These are phyloP conservation scores for Ogataea paradorogensis DNA, from an alignment of 805 yeast species.

Conservation along the genomic window DNA sequence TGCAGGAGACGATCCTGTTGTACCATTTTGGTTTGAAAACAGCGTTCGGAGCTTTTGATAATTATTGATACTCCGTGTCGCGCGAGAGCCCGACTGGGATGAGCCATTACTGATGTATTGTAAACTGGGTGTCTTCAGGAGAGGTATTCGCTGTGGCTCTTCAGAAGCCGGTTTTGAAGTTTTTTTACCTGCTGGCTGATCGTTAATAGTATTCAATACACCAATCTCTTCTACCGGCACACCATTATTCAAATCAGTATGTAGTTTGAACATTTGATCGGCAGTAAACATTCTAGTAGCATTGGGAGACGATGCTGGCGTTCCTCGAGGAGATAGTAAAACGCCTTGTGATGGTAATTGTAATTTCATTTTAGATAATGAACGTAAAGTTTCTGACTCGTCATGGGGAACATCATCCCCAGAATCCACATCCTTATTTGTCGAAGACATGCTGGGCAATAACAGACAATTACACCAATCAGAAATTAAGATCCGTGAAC, in stretches of 20 bases:
- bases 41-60: constrained; percentile 19
- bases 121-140: constrained; percentile 5
- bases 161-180: constrained; percentile 3
- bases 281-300: constrained; percentile 16
- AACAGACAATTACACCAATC: neutral
- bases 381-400: constrained; percentile 15
- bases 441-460: constrained; percentile 2
- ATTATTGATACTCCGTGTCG: constrained; percentile 16
- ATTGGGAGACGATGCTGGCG: constrained; percentile 30
- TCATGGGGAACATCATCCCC: constrained; percentile 1
- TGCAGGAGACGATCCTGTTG: constrained; percentile 2
- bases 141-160: constrained; percentile 7
- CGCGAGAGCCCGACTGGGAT: constrained; percentile 14
- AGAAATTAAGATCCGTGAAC: neutral
- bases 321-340: constrained; percentile 31
- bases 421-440: constrained; percentile 1
- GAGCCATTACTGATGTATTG: constrained; percentile 6
- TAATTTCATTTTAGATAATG: constrained; percentile 21
- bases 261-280: constrained; percentile 16
- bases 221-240: constrained; percentile 7
- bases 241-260: constrained; percentile 6
- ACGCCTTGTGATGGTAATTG: constrained; percentile 24
- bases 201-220: neutral
- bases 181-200: constrained; percentile 3
- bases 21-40: constrained; percentile 7